These are phyloP conservation scores for Fusarium setosum DNA, from an alignment of 2,329 filamentous ascomycete genomes.

Conservation along the genomic window DNA sequence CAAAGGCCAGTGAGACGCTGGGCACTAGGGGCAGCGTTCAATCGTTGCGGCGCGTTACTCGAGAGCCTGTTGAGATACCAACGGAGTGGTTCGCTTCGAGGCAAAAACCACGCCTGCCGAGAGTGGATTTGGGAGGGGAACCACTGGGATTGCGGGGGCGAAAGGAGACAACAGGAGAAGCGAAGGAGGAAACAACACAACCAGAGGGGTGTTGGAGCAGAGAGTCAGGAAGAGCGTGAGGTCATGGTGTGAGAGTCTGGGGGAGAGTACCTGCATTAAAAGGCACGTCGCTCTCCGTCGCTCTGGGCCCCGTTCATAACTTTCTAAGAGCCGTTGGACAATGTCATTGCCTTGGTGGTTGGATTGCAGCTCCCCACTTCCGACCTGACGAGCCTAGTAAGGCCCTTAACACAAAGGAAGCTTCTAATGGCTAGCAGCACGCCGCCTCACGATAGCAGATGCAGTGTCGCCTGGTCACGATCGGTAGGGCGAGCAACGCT, in stretches of 20 bases:
- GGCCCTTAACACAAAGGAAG: constrained; percentile 36
- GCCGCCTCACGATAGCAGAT: constrained; percentile 39
- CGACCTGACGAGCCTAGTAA: constrained; percentile 24
- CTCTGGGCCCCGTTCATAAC: constrained; percentile 27
- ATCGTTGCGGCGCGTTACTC: constrained; percentile 33
- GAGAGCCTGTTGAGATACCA: constrained; percentile 42
- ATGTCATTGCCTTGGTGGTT: constrained; percentile 34
- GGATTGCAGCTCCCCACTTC: constrained; percentile 39
- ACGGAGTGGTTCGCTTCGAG: constrained; percentile 44
- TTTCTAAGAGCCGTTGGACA: constrained; percentile 32
- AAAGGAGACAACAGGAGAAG: constrained; percentile 42
- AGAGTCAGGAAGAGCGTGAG: constrained; percentile 42
- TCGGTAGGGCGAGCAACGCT: constrained; percentile 39
- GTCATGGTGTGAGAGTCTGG: constrained; percentile 44
- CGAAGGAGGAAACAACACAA: constrained; percentile 39
- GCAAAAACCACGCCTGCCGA: constrained; percentile 40
- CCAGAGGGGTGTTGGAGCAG: constrained; percentile 43
- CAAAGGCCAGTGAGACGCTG: constrained; percentile 21
- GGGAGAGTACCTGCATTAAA: constrained; percentile 47
- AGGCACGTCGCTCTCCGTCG: constrained; percentile 36
- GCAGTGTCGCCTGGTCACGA: constrained; percentile 20
- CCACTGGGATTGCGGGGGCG: constrained; percentile 40
- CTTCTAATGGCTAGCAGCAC: constrained; percentile 36
- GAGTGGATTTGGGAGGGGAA: constrained; percentile 42
- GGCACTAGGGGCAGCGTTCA: constrained; percentile 32